Base-by-base conservation (phyloP, 2,329 filamentous ascomycete genomes). In the Xylaria sp. region DNA sequence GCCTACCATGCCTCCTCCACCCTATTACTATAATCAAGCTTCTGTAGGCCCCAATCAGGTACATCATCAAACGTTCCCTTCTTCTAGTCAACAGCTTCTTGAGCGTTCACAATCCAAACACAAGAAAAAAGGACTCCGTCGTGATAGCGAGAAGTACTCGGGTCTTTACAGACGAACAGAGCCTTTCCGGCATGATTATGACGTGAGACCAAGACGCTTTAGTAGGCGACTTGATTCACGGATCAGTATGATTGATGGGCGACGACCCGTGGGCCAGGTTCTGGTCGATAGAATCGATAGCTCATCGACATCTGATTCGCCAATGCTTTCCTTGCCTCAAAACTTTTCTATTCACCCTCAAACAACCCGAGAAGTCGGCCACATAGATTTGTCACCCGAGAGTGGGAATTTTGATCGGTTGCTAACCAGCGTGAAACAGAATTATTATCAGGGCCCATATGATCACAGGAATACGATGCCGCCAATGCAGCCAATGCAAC, bases 371-470 rank as follows among this genome's bases (percentile, higher is more conserved):
- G 71, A 69, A 44, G 47, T 66, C 35, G 71, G 71, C 70, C 74
- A 75, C 72, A 78, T 72, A 78, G 88, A 93, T 81, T 81, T 94
- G 67, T 90, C 90, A 71, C 91, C 91, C 68, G 88, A 90, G 77
- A 90, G 84, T 78, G 88, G 88, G 77, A 86, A 90, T 73, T 93
- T 91, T 86, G 91, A 94, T 80, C 86, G 87, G 72, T 86, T 87
- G 88, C 91, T 94, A 85, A 93, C 88, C 77, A 81, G 86, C 75
- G 87, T 87, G 82, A 83, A 87, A 78, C 92, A 95, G 90, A 86
- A 83, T 71, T 90, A 86, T 64, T 91, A 85, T 72, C 81, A 80
- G 40, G 86, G 86, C 16, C 83, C 83, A 35, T 82, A 81, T 72
- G 82, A 83, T 76, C 80, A 65, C 84, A 84, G 78, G 55, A 53